These are phyloP conservation scores for Endotrypanum monterogeii DNA, from an alignment of 208 protist genomes.

Conservation along the genomic window DNA sequence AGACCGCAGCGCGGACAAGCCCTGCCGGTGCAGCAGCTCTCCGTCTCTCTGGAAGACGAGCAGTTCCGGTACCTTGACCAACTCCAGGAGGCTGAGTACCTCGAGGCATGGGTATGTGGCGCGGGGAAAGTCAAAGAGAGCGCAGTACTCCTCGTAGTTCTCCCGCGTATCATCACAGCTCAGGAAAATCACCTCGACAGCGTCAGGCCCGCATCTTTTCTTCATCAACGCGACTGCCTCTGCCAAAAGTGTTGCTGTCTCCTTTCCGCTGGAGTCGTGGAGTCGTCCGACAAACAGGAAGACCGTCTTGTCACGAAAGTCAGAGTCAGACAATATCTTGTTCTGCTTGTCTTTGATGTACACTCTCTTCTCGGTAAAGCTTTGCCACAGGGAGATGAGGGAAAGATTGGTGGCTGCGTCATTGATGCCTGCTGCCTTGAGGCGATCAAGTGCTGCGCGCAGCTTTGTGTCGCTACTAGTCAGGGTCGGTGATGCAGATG, in stretches of 20 bases:
- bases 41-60: constrained; percentile 60
- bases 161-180: constrained; percentile 46
- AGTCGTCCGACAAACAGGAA: constrained; percentile 50
- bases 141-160: constrained; percentile 42
- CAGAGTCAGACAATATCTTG: constrained; percentile 31
- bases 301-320: constrained; percentile 44
- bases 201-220: background rate
- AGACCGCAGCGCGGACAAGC: constrained; percentile 53
- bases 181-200: constrained; percentile 58
- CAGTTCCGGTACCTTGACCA: constrained; percentile 41
- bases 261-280: constrained; percentile 17
- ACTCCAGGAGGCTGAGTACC: constrained; percentile 34
- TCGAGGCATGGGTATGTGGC: constrained; percentile 43
- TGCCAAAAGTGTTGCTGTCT: constrained; percentile 40
- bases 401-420: constrained; percentile 25
- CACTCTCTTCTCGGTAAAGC: constrained; percentile 20
- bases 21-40: constrained; percentile 50
- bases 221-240: constrained; percentile 31
- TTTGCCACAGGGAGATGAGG: constrained; percentile 29
- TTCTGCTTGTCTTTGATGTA: constrained; percentile 39
- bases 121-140: constrained; percentile 48
- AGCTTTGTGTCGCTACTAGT: constrained; percentile 14
- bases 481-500: background rate
- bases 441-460: constrained; percentile 12
- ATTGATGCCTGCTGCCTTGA: constrained; percentile 29